These are phyloP conservation scores for Nicotiana attenuata DNA, from an alignment of 257 asterid species.

Conservation along the genomic window DNA sequence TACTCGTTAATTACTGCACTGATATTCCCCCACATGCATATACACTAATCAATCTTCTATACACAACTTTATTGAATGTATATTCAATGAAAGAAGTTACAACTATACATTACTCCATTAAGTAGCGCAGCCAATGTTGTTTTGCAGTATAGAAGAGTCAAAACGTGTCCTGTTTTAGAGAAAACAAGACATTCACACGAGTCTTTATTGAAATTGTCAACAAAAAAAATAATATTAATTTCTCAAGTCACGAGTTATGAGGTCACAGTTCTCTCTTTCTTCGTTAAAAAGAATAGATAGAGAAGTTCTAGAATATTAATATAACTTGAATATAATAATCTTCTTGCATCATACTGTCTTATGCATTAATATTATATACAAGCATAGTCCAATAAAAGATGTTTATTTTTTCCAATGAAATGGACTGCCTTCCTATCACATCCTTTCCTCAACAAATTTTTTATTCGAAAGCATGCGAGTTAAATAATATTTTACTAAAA, in stretches of 20 bases:
- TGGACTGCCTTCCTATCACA: conserved; percentile 9
- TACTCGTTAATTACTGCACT: neutral
- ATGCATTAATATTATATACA: neutral
- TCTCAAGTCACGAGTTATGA: neutral
- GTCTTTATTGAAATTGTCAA: neutral
- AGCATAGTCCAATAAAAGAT: neutral
- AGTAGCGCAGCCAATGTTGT: neutral
- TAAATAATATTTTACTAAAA: neutral
- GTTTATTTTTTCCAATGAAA: conserved; percentile 11
- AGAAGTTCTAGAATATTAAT: neutral
- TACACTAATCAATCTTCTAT: too few species aligned
- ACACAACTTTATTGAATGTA: neutral
- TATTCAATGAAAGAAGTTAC: neutral
- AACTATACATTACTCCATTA: neutral
- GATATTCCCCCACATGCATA: neutral
- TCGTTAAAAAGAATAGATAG: neutral
- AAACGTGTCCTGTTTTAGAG: conserved; percentile 24
- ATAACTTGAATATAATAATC: neutral
- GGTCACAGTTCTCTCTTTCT: conserved; percentile 8
- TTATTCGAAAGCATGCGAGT: neutral
- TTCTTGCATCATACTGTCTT: neutral
- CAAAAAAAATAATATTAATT: neutral
- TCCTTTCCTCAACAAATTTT: neutral
- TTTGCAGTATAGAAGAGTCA: conserved; percentile 14
- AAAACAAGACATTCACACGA: conserved; percentile 14